A percentile compares a stretch with the other conserved stretches of the same genome.
Evolutionary conservation across 2,329 filamentous ascomycete species (phyloP).

Genomic region (Cryphonectria parasitica): DNA sequence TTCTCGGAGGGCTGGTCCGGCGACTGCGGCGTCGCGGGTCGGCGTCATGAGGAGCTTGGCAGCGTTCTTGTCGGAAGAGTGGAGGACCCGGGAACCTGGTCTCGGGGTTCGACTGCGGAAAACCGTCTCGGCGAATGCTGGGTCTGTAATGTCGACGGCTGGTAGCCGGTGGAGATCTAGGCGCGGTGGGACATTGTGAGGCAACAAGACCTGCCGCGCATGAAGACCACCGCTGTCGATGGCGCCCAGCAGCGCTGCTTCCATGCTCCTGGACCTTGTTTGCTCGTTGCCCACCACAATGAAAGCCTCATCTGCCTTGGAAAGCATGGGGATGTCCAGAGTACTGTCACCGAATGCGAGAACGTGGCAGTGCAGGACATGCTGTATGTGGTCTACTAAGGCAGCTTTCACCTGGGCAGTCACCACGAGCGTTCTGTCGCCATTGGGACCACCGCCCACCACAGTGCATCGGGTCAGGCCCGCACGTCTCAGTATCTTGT

Average conservation of each 20-base stretch:
- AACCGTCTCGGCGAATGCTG: constrained; percentile 37
- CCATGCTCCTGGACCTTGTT: constrained; percentile 56
- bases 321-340: constrained; percentile 62
- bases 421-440: background rate
- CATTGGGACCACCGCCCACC: background rate
- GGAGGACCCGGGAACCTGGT: constrained; percentile 18
- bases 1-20: constrained; percentile 51
- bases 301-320: constrained; percentile 54
- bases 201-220: constrained; percentile 54
- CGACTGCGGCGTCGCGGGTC: constrained; percentile 53
- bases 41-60: constrained; percentile 57
- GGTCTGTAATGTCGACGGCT: constrained; percentile 30
- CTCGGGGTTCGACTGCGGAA: constrained; percentile 28
- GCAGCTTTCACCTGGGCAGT: background rate
- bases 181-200: constrained; percentile 43
- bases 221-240: constrained; percentile 38
- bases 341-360: constrained; percentile 63
- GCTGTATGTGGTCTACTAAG: background rate
- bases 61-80: constrained; percentile 35
- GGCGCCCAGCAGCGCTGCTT: constrained; percentile 33
- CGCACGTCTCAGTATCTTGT: background rate
- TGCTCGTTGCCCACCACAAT: constrained; percentile 56
- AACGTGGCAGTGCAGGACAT: background rate
- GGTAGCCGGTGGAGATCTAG: constrained; percentile 50
- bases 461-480: background rate